Percentiles rank a stretch among this genome's conserved stretches.
Conservation (phyloP, 2,329 filamentous ascomycete species). For the Fusarium chaquense region DNA sequence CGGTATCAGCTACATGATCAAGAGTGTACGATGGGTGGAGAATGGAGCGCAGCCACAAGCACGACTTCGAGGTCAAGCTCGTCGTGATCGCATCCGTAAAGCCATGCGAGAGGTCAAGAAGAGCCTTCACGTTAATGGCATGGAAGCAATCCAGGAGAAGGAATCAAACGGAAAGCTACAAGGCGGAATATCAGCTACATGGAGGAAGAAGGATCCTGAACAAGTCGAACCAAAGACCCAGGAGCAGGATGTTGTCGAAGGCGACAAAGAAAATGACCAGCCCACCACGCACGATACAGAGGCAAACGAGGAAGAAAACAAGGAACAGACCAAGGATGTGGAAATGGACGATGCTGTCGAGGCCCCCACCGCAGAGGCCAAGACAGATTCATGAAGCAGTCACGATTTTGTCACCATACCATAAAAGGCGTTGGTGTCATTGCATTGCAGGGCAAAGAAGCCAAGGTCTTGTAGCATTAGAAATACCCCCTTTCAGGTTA, state of each 20-base stretch:
- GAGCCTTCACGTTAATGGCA: slow-evolving; percentile 50
- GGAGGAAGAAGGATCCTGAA: slow-evolving; percentile 51
- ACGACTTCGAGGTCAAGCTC: slow-evolving; percentile 66
- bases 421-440: slow-evolving; percentile 44
- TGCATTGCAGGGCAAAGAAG: slow-evolving; percentile 37
- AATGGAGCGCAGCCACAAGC: slow-evolving; percentile 74
- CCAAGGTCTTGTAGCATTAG: slow-evolving; percentile 45
- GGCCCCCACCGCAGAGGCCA: slow-evolving; percentile 27
- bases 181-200: slow-evolving; percentile 52
- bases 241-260: slow-evolving; percentile 51
- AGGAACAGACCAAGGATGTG: slow-evolving; percentile 46
- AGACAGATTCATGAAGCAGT: slow-evolving; percentile 30
- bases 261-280: slow-evolving; percentile 62
- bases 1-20: slow-evolving; percentile 89
- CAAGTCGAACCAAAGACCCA: slow-evolving; percentile 46
- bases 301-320: slow-evolving; percentile 8
- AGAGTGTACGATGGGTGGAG: slow-evolving; percentile 85
- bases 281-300: slow-evolving; percentile 36
- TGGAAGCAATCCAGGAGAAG: slow-evolving; percentile 45
- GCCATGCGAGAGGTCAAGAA: slow-evolving; percentile 65
- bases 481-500: slow-evolving; percentile 46
- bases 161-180: slow-evolving; percentile 43
- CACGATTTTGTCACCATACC: slow-evolving; percentile 24
- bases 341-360: slow-evolving; percentile 49
- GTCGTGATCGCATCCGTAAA: slow-evolving; percentile 68